Conservation (phyloP, 2,329 filamentous ascomycete genomes). For the Hymenoscyphus infarciens region DNA sequence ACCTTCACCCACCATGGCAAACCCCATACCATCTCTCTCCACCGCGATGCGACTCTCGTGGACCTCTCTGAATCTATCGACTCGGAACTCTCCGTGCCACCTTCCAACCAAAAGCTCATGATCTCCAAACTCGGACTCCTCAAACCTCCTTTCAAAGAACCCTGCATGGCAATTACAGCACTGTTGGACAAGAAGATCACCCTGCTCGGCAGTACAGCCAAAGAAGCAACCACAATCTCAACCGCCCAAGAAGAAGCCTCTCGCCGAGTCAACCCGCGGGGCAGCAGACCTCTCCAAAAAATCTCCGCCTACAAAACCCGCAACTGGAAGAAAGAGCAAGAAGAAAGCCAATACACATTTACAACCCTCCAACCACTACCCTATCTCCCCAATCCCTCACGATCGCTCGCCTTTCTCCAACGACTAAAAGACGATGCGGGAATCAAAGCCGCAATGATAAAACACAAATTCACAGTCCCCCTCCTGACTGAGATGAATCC, state of each 20-base stretch:
- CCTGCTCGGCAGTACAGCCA: constrained; percentile 59
- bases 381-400: constrained; percentile 72
- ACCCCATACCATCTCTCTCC: constrained; percentile 44
- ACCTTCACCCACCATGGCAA: constrained; percentile 46
- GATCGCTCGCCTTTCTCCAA: constrained; percentile 68
- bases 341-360: constrained; percentile 72
- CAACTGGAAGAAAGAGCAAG: constrained; percentile 43
- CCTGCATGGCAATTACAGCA: constrained; percentile 44
- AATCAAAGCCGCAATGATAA: constrained; percentile 77
- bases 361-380: constrained; percentile 69
- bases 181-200: constrained; percentile 58
- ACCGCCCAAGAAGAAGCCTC: constrained; percentile 47
- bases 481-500: constrained; percentile 96
- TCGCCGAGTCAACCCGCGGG: constrained; percentile 42
- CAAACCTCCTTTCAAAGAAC: constrained; percentile 61
- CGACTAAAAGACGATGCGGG: constrained; percentile 79
- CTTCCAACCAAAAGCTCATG: constrained; percentile 65
- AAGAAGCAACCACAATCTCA: constrained; percentile 55
- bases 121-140: constrained; percentile 62
- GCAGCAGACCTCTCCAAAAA: constrained; percentile 33
- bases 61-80: constrained; percentile 61
- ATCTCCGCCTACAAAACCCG: constrained; percentile 40
- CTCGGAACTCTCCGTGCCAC: constrained; percentile 54
- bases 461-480: constrained; percentile 79
- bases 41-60: constrained; percentile 45